phyloP scores from a whole-genome alignment of 2,329 filamentous ascomycete genomes.

The Chaetomium strumarium region DNA sequence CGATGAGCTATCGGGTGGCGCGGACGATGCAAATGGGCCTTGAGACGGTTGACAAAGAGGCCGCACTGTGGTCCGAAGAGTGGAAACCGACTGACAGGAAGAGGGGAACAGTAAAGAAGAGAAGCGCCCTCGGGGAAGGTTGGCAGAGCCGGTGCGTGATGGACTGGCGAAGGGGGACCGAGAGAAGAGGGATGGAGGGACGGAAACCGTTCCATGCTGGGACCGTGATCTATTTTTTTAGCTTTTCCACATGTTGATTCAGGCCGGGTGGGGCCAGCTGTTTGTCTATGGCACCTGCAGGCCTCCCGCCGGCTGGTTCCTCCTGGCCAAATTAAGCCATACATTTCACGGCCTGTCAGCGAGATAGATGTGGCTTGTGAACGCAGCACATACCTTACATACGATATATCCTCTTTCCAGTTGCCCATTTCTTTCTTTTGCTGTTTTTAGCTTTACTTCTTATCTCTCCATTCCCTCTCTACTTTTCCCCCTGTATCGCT shows the following conservation, averaged over 20 bases:
- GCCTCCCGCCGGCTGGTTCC: conserved; percentile 12
- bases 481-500: no score
- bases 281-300: background rate
- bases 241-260: conserved; percentile 23
- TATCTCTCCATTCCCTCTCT: no score
- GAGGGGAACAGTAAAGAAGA: conserved; percentile 29
- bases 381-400: no score
- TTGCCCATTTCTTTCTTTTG: no score
- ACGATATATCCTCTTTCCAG: no score
- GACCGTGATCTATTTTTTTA: conserved; percentile 24
- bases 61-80: conserved; percentile 21
- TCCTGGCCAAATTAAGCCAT: no score
- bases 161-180: conserved; percentile 12
- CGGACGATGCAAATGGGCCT: conserved; percentile 22
- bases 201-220: conserved; percentile 23
- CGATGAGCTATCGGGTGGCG: conserved; percentile 6
- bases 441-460: no score
- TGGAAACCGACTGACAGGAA: conserved; percentile 24
- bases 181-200: conserved; percentile 10
- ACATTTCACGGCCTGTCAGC: no score
- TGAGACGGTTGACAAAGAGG: conserved; percentile 25
- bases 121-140: conserved; percentile 37
- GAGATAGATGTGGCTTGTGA: no score
- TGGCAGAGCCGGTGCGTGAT: conserved; percentile 41
- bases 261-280: conserved; percentile 15